A percentile compares a stretch with the other conserved stretches of the same genome.
Conservation (phyloP, 164 flowering plant genomes). For the Pachysandra terminalis region DNA sequence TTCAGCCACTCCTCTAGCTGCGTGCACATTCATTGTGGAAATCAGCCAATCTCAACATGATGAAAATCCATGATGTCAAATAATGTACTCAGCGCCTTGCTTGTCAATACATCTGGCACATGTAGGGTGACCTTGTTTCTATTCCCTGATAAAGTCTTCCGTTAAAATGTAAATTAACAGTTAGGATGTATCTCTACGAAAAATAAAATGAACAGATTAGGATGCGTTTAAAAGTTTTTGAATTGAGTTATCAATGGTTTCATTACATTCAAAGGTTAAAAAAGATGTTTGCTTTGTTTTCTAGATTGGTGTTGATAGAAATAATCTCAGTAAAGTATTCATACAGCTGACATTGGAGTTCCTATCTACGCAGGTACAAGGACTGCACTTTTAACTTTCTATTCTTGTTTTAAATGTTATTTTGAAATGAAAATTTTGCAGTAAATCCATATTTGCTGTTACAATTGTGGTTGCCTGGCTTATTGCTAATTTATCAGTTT, state of each 20-base stretch:
- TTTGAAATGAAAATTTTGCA: not conserved
- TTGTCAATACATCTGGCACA: too few species aligned
- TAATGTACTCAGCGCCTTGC: not conserved
- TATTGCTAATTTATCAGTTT: not conserved
- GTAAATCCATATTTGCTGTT: not conserved
- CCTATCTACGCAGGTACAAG: constrained; percentile 76
- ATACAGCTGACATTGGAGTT: constrained; percentile 92
- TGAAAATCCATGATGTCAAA: not conserved
- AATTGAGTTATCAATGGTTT: too few species aligned
- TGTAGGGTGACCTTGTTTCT: not conserved
- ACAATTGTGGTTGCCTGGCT: not conserved
- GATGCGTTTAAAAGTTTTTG: not conserved
- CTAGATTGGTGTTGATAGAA: constrained; percentile 89
- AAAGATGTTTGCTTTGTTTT: constrained; percentile 5
- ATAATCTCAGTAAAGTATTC: constrained; percentile 71
- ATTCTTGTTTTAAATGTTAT: not conserved
- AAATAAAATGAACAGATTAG: not conserved
- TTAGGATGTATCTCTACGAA: not conserved
- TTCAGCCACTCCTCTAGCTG: too few species aligned
- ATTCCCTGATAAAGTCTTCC: too few species aligned
- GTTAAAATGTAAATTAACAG: too few species aligned
- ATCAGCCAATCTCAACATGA: too few species aligned
- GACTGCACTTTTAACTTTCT: not conserved
- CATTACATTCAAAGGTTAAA: too few species aligned
- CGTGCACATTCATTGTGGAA: too few species aligned